Base-by-base conservation (phyloP, 2,329 filamentous ascomycete genomes). In the Arthrobotrys conoides region DNA sequence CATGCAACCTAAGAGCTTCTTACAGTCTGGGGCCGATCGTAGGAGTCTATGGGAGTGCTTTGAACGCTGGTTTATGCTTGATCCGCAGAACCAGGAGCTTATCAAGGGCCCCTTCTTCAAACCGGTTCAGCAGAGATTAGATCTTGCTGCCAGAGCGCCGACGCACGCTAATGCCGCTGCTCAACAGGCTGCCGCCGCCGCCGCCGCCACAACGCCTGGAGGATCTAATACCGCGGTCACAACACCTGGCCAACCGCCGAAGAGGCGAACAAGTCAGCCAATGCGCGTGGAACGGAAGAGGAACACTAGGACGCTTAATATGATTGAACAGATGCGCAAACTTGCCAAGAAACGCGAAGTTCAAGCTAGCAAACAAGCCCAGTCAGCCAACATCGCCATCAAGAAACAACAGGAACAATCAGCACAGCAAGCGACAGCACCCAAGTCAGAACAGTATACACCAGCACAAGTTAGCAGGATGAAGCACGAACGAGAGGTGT, bases 11-110 rank as follows among this genome's bases (percentile, higher is more conserved):
- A 90, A 90, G 66, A 96, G 93, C 0, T 84, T 90, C 14, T 96
- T 93, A 83, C 88, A 90, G n/a, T 95, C 94, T 20, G 93, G 93
- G 0, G 90, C 93, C 10, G 95, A 98, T 83, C 89, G 96, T 79
- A 90, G 96, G 59, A 98, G 95, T 1, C 94, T 95, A 0, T 99
- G 96, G 96, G 96, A 99, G 85, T 99, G 96, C 83, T 99, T 99
- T 82, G 96, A 99, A 85, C 90, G 96, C 51, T 99, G 95, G 95
- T 92, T 97, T 69, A 91, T 92, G 81, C 86, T 98, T 12, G 96
- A 98, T 85, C 94, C 94, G 0, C 87, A 97, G 44, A 95, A 96
- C 3, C 90, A 91, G 10, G 96, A 99, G 81, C 96, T 98, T 91
- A 91, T 92, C 18, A 97, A 97, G 85, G 97, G 93, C 0, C 92